Conservation (phyloP, 1,284 basidiomycete species). For the Austroboletus novae-zelandiae region DNA sequence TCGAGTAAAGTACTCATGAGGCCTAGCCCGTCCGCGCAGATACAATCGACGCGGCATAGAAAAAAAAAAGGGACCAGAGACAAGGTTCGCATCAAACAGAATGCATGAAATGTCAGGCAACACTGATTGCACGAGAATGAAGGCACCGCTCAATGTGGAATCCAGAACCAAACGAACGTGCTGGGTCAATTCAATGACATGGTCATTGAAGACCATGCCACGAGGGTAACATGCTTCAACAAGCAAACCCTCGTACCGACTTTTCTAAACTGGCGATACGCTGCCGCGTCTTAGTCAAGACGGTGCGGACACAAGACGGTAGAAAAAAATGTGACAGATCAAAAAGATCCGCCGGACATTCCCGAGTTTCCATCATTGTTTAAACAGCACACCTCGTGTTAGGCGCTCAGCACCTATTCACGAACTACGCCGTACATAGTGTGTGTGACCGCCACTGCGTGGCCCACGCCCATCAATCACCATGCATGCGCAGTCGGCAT, state of each 20-base stretch:
- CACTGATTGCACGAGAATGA: conserved; percentile 5
- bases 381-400: conserved; percentile 18
- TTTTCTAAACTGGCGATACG: conserved; percentile 10
- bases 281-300: conserved; percentile 12
- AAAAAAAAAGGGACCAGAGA: conserved; percentile 2
- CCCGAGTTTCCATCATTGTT: conserved; percentile 23
- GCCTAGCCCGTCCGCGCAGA: conserved; percentile 2
- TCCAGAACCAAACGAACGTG: conserved; percentile 9
- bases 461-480: conserved; percentile 31
- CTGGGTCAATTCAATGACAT: conserved; percentile 8
- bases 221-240: conserved; percentile 19
- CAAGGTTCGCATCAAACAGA: conserved; percentile 1
- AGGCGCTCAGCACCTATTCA: conserved; percentile 12
- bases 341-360: conserved; percentile 23
- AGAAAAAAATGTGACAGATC: conserved; percentile 10
- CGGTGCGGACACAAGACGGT: conserved; percentile 22
- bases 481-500: conserved; percentile 23
- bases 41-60: conserved; percentile 5
- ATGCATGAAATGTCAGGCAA: neutral
- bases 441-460: conserved; percentile 21
- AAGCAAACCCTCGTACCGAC: conserved; percentile 14
- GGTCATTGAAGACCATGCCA: conserved; percentile 11
- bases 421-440: conserved; percentile 15
- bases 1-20: conserved; percentile 1
- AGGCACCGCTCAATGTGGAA: conserved; percentile 4